These are phyloP conservation scores for Lenzites betulinus DNA, from an alignment of 768 basidiomycete species.

Conservation along the genomic window DNA sequence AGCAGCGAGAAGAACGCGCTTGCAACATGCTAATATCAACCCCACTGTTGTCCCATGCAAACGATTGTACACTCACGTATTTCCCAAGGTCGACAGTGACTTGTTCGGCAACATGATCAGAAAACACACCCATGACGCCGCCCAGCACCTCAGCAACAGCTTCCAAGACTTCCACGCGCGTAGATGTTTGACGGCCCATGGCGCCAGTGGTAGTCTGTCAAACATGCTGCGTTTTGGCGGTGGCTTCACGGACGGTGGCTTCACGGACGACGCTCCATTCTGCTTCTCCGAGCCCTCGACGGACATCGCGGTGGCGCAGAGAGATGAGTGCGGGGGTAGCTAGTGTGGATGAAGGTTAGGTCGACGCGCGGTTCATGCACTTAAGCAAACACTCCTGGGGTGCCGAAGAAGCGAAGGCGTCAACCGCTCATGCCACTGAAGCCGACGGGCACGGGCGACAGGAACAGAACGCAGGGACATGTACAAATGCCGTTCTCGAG, in stretches of 20 bases:
- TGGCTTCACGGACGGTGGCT: background rate
- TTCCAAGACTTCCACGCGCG: conserved; percentile 40
- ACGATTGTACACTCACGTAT: conserved; percentile 39
- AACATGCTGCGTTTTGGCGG: background rate
- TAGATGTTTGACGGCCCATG: conserved; percentile 42
- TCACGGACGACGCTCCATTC: background rate
- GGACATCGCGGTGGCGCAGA: background rate
- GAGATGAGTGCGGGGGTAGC: background rate
- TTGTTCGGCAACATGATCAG: conserved; percentile 43
- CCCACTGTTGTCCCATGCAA: background rate
- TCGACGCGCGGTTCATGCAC: background rate
- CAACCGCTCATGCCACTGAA: too few species aligned
- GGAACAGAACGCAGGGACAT: too few species aligned
- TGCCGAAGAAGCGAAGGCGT: too few species aligned
- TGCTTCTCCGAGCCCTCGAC: background rate
- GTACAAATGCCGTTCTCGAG: too few species aligned
- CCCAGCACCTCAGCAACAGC: conserved; percentile 43
- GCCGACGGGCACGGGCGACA: too few species aligned
- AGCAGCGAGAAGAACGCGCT: conserved; percentile 51
- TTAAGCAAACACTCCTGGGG: too few species aligned
- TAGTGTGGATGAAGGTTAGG: background rate
- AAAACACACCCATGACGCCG: conserved; percentile 41
- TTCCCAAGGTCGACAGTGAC: conserved; percentile 40
- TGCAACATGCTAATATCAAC: background rate
- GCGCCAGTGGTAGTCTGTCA: conserved; percentile 34